phyloP scores from a whole-genome alignment of 2,329 filamentous ascomycete genomes.

The Hymenotorrendiella dingleyae region DNA sequence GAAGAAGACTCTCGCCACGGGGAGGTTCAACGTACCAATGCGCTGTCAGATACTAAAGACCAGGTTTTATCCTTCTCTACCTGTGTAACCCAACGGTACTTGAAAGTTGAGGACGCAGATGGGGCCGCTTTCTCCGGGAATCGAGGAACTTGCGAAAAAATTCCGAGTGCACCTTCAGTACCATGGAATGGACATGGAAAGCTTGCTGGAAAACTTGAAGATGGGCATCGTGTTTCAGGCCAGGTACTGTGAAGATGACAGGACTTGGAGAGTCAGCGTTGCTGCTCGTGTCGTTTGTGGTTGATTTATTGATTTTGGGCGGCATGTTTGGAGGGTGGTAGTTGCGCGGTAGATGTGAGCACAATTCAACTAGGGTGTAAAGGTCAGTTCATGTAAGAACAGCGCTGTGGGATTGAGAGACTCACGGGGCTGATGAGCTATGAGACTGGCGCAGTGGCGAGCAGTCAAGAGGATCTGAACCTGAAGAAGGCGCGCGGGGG shows the following conservation, averaged over 20 bases:
- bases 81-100: constrained; percentile 11
- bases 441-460: too few relatives aligned
- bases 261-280: background rate
- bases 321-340: too few relatives aligned
- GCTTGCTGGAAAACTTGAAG: constrained; percentile 10
- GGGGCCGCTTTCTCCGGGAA: constrained; percentile 8
- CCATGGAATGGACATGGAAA: constrained; percentile 10
- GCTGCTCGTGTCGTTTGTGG: too few relatives aligned
- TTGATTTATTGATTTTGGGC: too few relatives aligned
- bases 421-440: too few relatives aligned
- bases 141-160: constrained; percentile 14
- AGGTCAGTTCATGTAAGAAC: too few relatives aligned
- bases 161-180: constrained; percentile 10
- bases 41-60: background rate
- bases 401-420: too few relatives aligned
- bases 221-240: constrained; percentile 10
- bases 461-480: too few relatives aligned
- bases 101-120: background rate
- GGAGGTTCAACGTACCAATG: background rate
- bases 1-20: background rate
- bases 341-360: too few relatives aligned
- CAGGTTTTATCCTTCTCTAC: constrained; percentile 11
- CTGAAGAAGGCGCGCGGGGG: too few relatives aligned
- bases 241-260: constrained; percentile 5
- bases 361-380: too few relatives aligned